Conservation (phyloP, 1,284 basidiomycete species). For the Thecaphora thlaspeos region DNA sequence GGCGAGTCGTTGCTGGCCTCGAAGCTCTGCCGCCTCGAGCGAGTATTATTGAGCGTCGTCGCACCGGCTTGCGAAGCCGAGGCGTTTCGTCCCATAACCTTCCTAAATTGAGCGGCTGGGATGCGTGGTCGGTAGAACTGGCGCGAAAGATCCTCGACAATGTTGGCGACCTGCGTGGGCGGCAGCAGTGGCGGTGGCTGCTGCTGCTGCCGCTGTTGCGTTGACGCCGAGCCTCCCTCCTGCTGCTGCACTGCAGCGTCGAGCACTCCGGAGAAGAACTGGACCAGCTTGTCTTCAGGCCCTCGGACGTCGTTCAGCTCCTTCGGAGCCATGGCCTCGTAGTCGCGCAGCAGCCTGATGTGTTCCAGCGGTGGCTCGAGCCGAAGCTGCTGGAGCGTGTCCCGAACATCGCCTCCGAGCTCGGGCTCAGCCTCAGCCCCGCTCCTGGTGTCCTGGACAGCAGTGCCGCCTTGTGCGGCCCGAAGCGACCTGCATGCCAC, state of each 20-base stretch:
- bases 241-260: slow-evolving; percentile 9
- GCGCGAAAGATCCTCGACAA: slow-evolving; percentile 36
- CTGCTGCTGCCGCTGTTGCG: no score
- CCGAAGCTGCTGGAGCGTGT: slow-evolving; percentile 14
- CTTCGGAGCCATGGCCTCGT: slow-evolving; percentile 9
- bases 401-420: slow-evolving; percentile 1
- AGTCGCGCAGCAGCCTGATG: slow-evolving; percentile 31
- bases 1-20: neutral
- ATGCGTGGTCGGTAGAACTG: slow-evolving; percentile 22
- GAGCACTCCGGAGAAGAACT: neutral
- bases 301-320: slow-evolving; percentile 13
- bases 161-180: slow-evolving; percentile 16
- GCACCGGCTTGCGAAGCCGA: no score
- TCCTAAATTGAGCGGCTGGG: slow-evolving; percentile 1
- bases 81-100: neutral
- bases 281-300: no score
- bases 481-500: no score
- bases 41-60: no score
- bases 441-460: no score
- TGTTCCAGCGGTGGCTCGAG: slow-evolving; percentile 36
- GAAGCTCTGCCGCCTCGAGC: neutral
- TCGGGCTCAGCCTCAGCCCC: no score
- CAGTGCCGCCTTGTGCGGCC: no score
- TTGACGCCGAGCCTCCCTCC: slow-evolving; percentile 2
- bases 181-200: no score